phyloP scores from a whole-genome alignment of 768 basidiomycete species.

The Lactarius akahatsu region DNA sequence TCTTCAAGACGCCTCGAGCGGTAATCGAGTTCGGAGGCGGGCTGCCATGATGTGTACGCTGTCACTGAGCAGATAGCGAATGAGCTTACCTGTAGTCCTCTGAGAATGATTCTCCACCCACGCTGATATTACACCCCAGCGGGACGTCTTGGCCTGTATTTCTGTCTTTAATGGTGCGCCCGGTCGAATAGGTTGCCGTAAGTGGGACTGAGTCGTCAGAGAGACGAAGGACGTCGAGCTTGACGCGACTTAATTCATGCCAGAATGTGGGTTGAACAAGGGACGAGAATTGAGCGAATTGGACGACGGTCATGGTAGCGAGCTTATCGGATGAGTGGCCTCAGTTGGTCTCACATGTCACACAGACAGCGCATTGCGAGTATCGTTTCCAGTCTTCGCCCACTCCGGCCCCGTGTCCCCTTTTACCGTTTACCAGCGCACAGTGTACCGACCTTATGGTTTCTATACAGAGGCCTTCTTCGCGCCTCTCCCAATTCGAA shows the following conservation, averaged over 20 bases:
- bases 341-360: too few species aligned
- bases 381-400: constrained; percentile 10
- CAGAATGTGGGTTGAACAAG: constrained; percentile 90
- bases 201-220: constrained; percentile 69
- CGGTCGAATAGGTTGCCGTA: constrained; percentile 65
- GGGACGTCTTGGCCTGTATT: constrained; percentile 73
- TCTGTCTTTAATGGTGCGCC: constrained; percentile 70
- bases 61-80: not conserved
- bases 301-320: constrained; percentile 58
- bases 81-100: constrained; percentile 45
- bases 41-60: constrained; percentile 36
- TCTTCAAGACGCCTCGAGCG: constrained; percentile 74
- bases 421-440: constrained; percentile 73
- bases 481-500: constrained; percentile 52
- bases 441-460: constrained; percentile 74
- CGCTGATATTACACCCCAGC: constrained; percentile 62
- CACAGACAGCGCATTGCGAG: constrained; percentile 7
- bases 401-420: constrained; percentile 54
- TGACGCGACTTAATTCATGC: constrained; percentile 84
- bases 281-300: constrained; percentile 87
- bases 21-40: constrained; percentile 48
- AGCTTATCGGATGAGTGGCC: not conserved
- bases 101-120: constrained; percentile 66
- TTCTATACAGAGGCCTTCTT: constrained; percentile 69
- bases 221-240: constrained; percentile 87